Evolutionary conservation across 352 stramenopile genomes (phyloP).

Genomic region (Phytophthora tentaculata): DNA sequence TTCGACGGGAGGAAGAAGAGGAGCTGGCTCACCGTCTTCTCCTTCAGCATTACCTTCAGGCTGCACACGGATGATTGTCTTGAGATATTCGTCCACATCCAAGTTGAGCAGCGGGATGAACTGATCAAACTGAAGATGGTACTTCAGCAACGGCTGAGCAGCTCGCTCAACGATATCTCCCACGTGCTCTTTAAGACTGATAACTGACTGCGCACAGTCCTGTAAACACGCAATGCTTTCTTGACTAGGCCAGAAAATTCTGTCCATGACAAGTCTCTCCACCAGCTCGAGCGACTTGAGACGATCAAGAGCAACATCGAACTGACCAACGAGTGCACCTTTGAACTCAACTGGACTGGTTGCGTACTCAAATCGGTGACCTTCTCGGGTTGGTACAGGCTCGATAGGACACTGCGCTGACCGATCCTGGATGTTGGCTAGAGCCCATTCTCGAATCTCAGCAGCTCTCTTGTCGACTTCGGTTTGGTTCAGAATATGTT

Average conservation of each 20-base stretch:
- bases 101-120: constrained; percentile 93
- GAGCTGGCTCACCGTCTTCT: constrained; percentile 49
- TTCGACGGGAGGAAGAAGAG: constrained; percentile 68
- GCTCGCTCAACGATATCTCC: constrained; percentile 48
- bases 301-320: constrained; percentile 82
- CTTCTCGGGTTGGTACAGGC: constrained; percentile 45
- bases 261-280: constrained; percentile 94
- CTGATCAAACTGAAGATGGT: constrained; percentile 81
- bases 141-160: constrained; percentile 69
- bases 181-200: constrained; percentile 59
- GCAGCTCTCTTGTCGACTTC: constrained; percentile 54
- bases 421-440: constrained; percentile 58
- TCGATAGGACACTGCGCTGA: constrained; percentile 64
- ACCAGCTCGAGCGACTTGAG: constrained; percentile 90
- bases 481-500: constrained; percentile 58
- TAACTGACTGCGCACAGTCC: constrained; percentile 66
- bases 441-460: constrained; percentile 72
- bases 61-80: constrained; percentile 60
- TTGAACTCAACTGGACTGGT: constrained; percentile 74
- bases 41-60: constrained; percentile 36
- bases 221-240: constrained; percentile 90
- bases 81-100: constrained; percentile 87
- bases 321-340: constrained; percentile 67
- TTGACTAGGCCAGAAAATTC: constrained; percentile 95
- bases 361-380: constrained; percentile 82